A percentile compares a stretch with the other conserved stretches of the same genome.
These are phyloP conservation scores for Zygosaccharomyces sapae DNA, from an alignment of 1,139 yeast genomes.

Conservation along the genomic window DNA sequence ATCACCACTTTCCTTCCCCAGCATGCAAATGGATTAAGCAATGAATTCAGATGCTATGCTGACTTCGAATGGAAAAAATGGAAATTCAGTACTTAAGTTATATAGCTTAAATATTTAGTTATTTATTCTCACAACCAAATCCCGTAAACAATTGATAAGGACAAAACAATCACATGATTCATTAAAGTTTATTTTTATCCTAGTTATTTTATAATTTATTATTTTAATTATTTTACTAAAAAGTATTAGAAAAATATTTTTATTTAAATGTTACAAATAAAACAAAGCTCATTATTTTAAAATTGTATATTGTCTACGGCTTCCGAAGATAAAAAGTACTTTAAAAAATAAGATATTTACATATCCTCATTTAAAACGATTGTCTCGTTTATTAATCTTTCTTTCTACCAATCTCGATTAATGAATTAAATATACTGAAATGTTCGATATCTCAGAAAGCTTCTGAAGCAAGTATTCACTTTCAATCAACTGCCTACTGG, in stretches of 20 bases:
- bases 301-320: neutral
- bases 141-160: neutral
- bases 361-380: too few species aligned
- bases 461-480: too few species aligned
- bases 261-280: neutral
- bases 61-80: conserved; percentile 57
- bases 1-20: conserved; percentile 70
- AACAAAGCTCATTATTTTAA: neutral
- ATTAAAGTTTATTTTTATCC: neutral
- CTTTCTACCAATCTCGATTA: neutral
- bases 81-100: conserved; percentile 37
- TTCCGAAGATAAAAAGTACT: conserved; percentile 2
- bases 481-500: too few species aligned
- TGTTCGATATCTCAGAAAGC: too few species aligned
- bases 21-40: conserved; percentile 80
- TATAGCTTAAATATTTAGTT: neutral
- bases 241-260: neutral
- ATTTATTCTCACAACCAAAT: too few species aligned
- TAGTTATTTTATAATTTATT: neutral
- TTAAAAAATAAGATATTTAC: neutral
- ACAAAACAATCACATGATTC: neutral
- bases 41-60: conserved; percentile 85
- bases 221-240: neutral
- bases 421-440: too few species aligned
- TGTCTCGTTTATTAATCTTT: too few species aligned